Percentiles rank a stretch among this genome's conserved stretches.
Evolutionary conservation across 129 eudicot species (phyloP).

Genomic region (Helichrysum umbraculigerum): DNA sequence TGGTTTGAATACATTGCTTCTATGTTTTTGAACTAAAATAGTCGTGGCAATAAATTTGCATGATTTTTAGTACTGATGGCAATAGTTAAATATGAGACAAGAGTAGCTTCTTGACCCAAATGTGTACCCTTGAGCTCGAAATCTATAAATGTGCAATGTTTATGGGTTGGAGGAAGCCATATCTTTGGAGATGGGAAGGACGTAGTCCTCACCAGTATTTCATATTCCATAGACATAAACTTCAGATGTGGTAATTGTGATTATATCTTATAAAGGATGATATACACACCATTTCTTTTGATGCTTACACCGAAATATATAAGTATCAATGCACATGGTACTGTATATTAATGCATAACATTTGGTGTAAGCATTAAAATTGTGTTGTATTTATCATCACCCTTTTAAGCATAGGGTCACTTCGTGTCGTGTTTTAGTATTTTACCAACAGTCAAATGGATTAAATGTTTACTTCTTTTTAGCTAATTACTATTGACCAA

Average conservation of each 20-base stretch:
- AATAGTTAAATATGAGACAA: background rate
- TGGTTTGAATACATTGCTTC: background rate
- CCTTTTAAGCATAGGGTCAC: background rate
- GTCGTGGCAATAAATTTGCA: background rate
- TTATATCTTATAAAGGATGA: background rate
- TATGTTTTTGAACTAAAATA: background rate
- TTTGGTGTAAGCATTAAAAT: too few species aligned
- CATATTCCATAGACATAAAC: background rate
- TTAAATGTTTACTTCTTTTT: too few species aligned
- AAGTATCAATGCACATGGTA: too few species aligned
- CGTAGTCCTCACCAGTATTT: background rate
- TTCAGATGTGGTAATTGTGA: background rate
- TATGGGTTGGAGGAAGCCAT: too few species aligned
- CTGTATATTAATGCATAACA: too few species aligned
- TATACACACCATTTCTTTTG: too few species aligned
- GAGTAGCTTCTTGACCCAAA: background rate
- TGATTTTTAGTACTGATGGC: background rate
- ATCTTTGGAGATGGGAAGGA: background rate
- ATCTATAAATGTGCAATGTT: background rate
- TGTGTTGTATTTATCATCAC: too few species aligned
- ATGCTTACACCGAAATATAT: too few species aligned
- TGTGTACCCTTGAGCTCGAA: background rate
- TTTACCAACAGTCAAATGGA: too few species aligned
- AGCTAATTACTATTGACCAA: background rate
- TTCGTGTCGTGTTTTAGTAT: background rate